phyloP scores from a whole-genome alignment of 2,329 filamentous ascomycete genomes.

The Sclerotiophoma versabilis region DNA sequence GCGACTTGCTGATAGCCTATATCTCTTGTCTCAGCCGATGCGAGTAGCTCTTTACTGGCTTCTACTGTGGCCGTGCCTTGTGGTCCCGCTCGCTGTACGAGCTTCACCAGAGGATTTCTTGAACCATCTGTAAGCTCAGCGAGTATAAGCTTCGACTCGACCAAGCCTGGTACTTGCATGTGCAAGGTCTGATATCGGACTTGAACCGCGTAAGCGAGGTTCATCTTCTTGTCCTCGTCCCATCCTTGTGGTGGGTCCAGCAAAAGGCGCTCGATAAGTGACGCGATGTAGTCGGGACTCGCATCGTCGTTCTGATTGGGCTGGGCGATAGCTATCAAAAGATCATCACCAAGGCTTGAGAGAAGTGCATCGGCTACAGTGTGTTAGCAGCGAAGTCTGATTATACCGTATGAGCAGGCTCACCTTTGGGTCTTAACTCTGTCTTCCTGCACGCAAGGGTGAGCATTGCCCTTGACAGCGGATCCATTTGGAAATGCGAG shows the following conservation, averaged over 20 bases:
- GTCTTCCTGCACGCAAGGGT: constrained; percentile 85
- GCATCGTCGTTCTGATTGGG: constrained; percentile 70
- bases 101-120: constrained; percentile 66
- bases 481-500: constrained; percentile 93
- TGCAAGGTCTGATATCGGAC: constrained; percentile 70
- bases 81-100: constrained; percentile 76
- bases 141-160: constrained; percentile 74
- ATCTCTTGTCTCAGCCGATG: constrained; percentile 64
- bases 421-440: constrained; percentile 91
- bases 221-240: constrained; percentile 75
- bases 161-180: constrained; percentile 70
- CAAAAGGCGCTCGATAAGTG: constrained; percentile 84
- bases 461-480: constrained; percentile 84
- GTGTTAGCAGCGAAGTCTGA: constrained; percentile 24
- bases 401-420: constrained; percentile 22
- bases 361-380: constrained; percentile 84
- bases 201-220: constrained; percentile 68
- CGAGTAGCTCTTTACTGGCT: constrained; percentile 66
- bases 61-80: constrained; percentile 80
- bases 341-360: constrained; percentile 77
- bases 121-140: constrained; percentile 68
- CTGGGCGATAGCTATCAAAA: constrained; percentile 77
- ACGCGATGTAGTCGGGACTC: constrained; percentile 73
- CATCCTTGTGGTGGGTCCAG: constrained; percentile 87
- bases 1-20: constrained; percentile 84